phyloP scores from a whole-genome alignment of 139 green algal species.

The Prasinococcaceae sp. region DNA sequence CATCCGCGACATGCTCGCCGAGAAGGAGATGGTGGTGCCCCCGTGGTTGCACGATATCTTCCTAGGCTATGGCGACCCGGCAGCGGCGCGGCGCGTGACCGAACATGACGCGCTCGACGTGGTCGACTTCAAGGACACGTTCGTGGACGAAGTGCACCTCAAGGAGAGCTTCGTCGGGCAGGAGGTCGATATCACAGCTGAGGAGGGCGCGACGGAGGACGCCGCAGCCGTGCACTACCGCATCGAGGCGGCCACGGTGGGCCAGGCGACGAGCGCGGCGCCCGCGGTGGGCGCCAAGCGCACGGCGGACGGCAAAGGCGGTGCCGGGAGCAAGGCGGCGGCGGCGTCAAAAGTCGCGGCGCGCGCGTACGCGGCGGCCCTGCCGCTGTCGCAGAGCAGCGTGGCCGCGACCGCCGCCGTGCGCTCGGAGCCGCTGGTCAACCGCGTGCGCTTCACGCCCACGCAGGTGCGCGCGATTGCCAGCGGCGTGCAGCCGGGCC shows the following conservation, averaged over 20 bases:
- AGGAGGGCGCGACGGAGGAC: slow-evolving; percentile 4
- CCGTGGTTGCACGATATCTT: slow-evolving; percentile 92
- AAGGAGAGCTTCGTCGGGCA: slow-evolving; percentile 64
- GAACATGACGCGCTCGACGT: slow-evolving; percentile 35
- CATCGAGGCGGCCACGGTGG: not conserved
- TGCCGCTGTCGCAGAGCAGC: no score
- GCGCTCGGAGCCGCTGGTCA: slow-evolving; percentile 50
- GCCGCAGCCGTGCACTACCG: not conserved
- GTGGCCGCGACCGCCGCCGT: no score
- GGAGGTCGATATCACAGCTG: slow-evolving; percentile 39
- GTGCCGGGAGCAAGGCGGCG: no score
- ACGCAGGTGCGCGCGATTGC: slow-evolving; percentile 65
- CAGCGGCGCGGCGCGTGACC: slow-evolving; percentile 30
- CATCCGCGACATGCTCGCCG: slow-evolving; percentile 88
- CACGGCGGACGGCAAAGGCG: no score
- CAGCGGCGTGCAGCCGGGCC: slow-evolving; percentile 64
- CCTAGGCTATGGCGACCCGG: slow-evolving; percentile 88
- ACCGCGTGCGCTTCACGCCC: slow-evolving; percentile 84
- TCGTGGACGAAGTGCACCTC: slow-evolving; percentile 78
- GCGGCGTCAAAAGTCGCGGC: no score
- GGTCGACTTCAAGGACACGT: slow-evolving; percentile 93
- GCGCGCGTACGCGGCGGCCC: no score
- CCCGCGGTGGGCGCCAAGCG: no score
- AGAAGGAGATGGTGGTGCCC: slow-evolving; percentile 57
- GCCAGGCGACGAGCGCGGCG: no score